A percentile compares a stretch with the other conserved stretches of the same genome.
These are phyloP conservation scores for Cryphonectria parasitica DNA, from an alignment of 2,329 filamentous ascomycete genomes.

Conservation along the genomic window DNA sequence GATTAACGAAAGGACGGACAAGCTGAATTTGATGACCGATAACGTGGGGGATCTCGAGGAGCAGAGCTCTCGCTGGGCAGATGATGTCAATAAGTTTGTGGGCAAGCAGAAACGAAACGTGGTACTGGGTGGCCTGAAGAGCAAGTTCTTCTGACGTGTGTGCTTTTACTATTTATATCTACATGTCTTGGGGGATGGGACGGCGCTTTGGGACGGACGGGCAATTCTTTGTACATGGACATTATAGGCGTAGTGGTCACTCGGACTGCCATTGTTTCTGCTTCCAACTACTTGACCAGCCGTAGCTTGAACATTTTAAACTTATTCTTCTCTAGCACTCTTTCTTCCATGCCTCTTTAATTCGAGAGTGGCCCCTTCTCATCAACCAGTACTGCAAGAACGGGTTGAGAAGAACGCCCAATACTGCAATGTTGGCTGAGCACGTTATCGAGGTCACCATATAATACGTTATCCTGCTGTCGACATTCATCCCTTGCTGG, in stretches of 20 bases:
- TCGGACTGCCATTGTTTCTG: background rate
- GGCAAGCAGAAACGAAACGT: constrained; percentile 85
- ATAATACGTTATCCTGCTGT: background rate
- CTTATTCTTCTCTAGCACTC: background rate
- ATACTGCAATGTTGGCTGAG: background rate
- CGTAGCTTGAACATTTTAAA: background rate
- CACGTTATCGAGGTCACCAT: background rate
- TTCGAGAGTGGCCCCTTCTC: background rate
- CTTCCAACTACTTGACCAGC: background rate
- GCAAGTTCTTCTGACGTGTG: constrained; percentile 52
- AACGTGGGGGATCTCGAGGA: constrained; percentile 82
- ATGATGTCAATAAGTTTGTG: constrained; percentile 87
- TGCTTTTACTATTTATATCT: background rate
- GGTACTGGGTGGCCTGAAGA: constrained; percentile 70
- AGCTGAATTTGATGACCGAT: constrained; percentile 80
- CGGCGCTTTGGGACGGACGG: constrained; percentile 7
- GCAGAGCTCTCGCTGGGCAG: constrained; percentile 80
- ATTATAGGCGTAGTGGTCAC: background rate
- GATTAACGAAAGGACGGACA: constrained; percentile 88
- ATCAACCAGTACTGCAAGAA: background rate
- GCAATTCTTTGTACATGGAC: background rate
- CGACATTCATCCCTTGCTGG: background rate
- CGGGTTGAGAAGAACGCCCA: background rate
- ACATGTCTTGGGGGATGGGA: background rate
- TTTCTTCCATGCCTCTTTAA: background rate